Conservation (phyloP, 306 rosid genomes). For the Begonia peltatifolia region DNA sequence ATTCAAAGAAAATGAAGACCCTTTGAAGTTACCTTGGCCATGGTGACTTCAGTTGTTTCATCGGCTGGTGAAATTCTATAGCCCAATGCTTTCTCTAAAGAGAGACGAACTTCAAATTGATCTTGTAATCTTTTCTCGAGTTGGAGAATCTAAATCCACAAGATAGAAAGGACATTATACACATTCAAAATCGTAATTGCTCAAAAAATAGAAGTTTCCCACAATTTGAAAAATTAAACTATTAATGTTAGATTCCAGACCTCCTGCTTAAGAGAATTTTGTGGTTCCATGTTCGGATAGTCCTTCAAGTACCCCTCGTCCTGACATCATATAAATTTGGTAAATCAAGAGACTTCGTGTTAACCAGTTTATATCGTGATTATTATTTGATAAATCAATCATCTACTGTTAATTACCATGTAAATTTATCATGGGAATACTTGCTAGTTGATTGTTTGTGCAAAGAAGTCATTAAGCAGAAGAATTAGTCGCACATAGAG, state of each 20-base stretch:
- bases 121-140: constrained; percentile 71
- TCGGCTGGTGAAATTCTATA: constrained; percentile 34
- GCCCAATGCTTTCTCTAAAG: constrained; percentile 67
- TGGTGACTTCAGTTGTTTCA: constrained; percentile 24
- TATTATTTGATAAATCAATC: no score
- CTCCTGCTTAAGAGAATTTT: constrained; percentile 67
- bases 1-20: constrained; percentile 26
- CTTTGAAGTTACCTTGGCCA: constrained; percentile 47
- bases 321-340: constrained; percentile 15
- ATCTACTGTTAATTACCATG: no score
- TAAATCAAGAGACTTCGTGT: no score
- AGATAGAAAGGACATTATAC: neutral
- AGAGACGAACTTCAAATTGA: constrained; percentile 64
- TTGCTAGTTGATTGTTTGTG: no score
- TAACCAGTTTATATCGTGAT: no score
- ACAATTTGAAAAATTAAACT: constrained; percentile 2
- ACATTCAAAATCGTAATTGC: neutral
- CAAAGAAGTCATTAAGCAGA: no score
- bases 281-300: constrained; percentile 30
- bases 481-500: no score
- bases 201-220: constrained; percentile 3
- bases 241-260: constrained; percentile 10
- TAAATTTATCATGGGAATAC: no score
- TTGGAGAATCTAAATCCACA: constrained; percentile 50
- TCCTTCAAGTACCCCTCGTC: constrained; percentile 38